Conservation (phyloP, 495 filamentous ascomycete species). For the Lasiosphaeriaceae sp. region DNA sequence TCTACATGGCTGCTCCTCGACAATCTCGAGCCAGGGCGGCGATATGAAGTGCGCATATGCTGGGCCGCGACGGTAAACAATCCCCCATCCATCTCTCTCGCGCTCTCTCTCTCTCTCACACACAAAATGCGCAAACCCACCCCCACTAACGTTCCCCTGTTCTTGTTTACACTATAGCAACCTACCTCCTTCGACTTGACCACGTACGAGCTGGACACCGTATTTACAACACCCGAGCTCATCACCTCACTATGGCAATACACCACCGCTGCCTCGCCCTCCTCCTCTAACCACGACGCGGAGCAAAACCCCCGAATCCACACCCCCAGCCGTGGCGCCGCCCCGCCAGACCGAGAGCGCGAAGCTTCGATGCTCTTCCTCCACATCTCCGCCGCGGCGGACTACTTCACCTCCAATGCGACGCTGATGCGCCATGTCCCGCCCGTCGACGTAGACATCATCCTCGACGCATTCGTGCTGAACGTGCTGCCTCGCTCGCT, state of each 20-base stretch:
- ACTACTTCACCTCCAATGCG: slow-evolving; percentile 72
- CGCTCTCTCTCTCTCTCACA: background rate
- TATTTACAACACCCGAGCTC: slow-evolving; percentile 57
- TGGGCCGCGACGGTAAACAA: slow-evolving; percentile 84
- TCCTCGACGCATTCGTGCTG: slow-evolving; percentile 80
- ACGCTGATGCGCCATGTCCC: slow-evolving; percentile 74
- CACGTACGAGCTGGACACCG: slow-evolving; percentile 54
- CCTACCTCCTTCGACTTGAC: slow-evolving; percentile 75
- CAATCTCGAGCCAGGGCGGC: slow-evolving; percentile 62
- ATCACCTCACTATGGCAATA: slow-evolving; percentile 61
- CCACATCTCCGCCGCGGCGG: slow-evolving; percentile 69
- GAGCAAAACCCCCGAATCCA: slow-evolving; percentile 4
- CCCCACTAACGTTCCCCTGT: slow-evolving; percentile 7
- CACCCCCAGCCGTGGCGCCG: background rate
- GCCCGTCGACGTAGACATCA: slow-evolving; percentile 75
- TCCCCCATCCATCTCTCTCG: background rate
- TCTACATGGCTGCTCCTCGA: slow-evolving; percentile 83
- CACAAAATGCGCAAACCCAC: background rate
- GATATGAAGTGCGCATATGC: slow-evolving; percentile 91
- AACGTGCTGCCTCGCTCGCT: slow-evolving; percentile 70
- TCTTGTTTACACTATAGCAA: slow-evolving; percentile 53
- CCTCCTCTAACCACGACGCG: too few species aligned
- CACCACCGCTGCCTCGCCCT: slow-evolving; percentile 48
- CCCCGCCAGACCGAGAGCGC: slow-evolving; percentile 8
- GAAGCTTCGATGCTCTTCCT: slow-evolving; percentile 68